phyloP scores from a whole-genome alignment of 139 green algal species.

The Auxenochlorella protothecoides region DNA sequence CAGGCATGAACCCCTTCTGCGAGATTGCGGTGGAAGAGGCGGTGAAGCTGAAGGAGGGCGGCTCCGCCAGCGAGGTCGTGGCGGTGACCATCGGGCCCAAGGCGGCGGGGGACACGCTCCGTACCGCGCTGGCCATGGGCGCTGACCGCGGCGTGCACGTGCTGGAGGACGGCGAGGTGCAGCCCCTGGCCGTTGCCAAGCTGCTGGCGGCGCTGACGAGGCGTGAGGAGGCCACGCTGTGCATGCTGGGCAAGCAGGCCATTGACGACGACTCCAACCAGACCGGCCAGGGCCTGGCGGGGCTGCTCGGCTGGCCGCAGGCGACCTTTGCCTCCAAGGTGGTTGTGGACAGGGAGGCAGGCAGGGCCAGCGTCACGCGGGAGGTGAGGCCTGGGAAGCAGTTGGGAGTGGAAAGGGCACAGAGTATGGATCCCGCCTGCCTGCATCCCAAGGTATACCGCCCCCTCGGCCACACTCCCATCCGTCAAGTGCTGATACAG shows the following conservation, averaged over 20 bases:
- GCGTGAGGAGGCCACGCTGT: slow-evolving; percentile 43
- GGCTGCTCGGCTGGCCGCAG: slow-evolving; percentile 79
- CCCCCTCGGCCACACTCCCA: too few relatives aligned
- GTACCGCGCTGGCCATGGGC: slow-evolving; percentile 83
- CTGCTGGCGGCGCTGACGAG: slow-evolving; percentile 57
- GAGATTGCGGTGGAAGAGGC: slow-evolving; percentile 92
- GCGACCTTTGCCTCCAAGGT: slow-evolving; percentile 84
- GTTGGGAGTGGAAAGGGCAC: too few relatives aligned
- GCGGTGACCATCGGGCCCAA: slow-evolving; percentile 71
- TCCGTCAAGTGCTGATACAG: slow-evolving; percentile 16
- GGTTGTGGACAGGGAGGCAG: slow-evolving; percentile 34
- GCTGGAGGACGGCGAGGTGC: slow-evolving; percentile 20
- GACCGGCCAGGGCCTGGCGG: slow-evolving; percentile 89
- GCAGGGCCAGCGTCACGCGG: slow-evolving; percentile 22
- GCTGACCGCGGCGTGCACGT: slow-evolving; percentile 79
- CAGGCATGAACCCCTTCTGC: slow-evolving; percentile 91
- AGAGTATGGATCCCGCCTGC: too few relatives aligned
- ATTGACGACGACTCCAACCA: slow-evolving; percentile 90
- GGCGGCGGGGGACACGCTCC: slow-evolving; percentile 66
- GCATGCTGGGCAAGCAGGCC: slow-evolving; percentile 87
- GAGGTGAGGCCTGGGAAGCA: slow-evolving; percentile 13
- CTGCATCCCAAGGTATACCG: too few relatives aligned
- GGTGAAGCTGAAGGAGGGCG: slow-evolving; percentile 68
- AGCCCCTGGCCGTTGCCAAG: slow-evolving; percentile 72
- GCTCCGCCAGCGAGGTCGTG: slow-evolving; percentile 65